A percentile compares a stretch with the other conserved stretches of the same genome.
phyloP scores from a whole-genome alignment of 2,329 filamentous ascomycete species.

The Metarhizium anisopliae region DNA sequence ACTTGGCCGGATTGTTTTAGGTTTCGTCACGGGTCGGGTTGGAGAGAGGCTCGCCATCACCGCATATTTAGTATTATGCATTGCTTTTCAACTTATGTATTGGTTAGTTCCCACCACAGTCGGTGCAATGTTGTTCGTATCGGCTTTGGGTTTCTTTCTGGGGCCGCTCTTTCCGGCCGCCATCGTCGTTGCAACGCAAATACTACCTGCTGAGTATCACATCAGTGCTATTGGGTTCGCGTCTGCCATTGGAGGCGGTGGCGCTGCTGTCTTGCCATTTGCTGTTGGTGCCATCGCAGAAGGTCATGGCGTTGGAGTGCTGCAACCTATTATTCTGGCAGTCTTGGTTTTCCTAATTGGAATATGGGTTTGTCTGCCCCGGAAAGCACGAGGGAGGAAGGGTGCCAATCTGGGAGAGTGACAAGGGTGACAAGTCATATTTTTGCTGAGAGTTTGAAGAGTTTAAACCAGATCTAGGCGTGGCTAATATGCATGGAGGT shows the following conservation, averaged over 20 bases:
- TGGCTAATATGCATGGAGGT: no score
- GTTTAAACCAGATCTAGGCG: no score
- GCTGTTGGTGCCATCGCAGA: slow-evolving; percentile 60
- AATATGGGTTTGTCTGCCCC: slow-evolving; percentile 37
- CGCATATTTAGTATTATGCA: slow-evolving; percentile 53
- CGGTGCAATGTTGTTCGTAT: slow-evolving; percentile 62
- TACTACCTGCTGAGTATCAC: slow-evolving; percentile 65
- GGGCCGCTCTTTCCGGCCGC: slow-evolving; percentile 72
- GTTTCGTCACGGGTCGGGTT: slow-evolving; percentile 65
- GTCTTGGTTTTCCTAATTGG: slow-evolving; percentile 35
- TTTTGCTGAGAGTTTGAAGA: no score
- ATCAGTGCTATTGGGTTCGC: slow-evolving; percentile 76
- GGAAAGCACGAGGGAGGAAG: slow-evolving; percentile 12
- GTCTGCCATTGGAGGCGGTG: slow-evolving; percentile 65
- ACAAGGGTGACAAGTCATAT: background rate
- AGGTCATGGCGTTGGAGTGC: slow-evolving; percentile 42
- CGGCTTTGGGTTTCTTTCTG: slow-evolving; percentile 68
- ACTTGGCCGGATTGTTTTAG: slow-evolving; percentile 60
- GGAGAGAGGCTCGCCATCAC: slow-evolving; percentile 61
- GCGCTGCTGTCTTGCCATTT: slow-evolving; percentile 59
- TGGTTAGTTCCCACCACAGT: slow-evolving; percentile 75
- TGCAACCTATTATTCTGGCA: slow-evolving; percentile 47
- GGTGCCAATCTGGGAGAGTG: background rate
- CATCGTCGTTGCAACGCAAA: slow-evolving; percentile 63
- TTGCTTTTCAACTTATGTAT: slow-evolving; percentile 62